phyloP scores from a whole-genome alignment of 2,329 filamentous ascomycete species.

The Ophiostoma sp. region DNA sequence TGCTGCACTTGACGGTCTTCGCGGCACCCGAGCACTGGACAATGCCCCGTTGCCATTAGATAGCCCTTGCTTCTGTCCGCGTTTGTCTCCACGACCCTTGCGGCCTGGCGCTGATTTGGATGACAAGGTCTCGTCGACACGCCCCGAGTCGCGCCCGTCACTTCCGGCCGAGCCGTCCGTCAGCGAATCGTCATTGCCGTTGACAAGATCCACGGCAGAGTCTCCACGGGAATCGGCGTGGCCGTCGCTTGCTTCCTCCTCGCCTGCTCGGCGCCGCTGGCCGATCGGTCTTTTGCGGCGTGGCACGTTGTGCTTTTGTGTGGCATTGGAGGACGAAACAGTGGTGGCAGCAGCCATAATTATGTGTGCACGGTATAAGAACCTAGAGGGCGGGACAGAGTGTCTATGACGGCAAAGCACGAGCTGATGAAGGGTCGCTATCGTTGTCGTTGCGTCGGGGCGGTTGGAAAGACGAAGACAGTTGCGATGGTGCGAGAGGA shows the following conservation, averaged over 20 bases:
- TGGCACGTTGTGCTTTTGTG: constrained; percentile 31
- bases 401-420: not conserved
- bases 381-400: not conserved
- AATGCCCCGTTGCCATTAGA: not conserved
- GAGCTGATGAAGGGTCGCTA: not conserved
- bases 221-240: constrained; percentile 43
- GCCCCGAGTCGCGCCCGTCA: constrained; percentile 57
- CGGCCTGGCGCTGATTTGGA: constrained; percentile 40
- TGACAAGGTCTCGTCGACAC: constrained; percentile 50
- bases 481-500: not conserved
- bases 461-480: not conserved
- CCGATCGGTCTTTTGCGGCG: constrained; percentile 62
- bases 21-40: not conserved
- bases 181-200: constrained; percentile 63
- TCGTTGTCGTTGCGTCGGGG: not conserved
- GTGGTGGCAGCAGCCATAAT: constrained; percentile 25
- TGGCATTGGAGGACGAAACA: constrained; percentile 18
- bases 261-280: constrained; percentile 62
- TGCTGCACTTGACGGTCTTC: constrained; percentile 10
- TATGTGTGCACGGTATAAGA: not conserved
- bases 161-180: constrained; percentile 59
- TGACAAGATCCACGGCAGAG: constrained; percentile 45
- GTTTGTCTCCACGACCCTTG: not conserved
- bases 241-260: constrained; percentile 61
- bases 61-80: not conserved